phyloP scores from a whole-genome alignment of 257 asterid species.

The Fraxinus cuspidata region DNA sequence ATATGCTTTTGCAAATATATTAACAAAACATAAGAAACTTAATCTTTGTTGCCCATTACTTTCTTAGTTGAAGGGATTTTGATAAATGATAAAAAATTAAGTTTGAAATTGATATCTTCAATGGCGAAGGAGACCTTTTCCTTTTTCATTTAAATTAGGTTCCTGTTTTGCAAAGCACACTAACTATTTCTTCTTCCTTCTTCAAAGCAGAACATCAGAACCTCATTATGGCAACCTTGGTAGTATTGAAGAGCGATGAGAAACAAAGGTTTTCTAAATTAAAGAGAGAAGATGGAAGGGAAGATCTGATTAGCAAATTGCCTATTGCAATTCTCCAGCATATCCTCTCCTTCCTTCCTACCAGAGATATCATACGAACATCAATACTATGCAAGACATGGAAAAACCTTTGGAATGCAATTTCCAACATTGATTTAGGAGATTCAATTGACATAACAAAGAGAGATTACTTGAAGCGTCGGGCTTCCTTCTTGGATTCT shows the following conservation, averaged over 20 bases:
- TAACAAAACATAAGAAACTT: not conserved
- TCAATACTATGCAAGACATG: not conserved
- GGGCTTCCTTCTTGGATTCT: not conserved
- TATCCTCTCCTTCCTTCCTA: constrained; percentile 3
- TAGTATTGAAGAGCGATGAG: not conserved
- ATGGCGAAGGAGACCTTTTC: not conserved
- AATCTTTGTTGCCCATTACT: not conserved
- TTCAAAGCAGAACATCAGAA: not conserved
- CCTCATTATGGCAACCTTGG: not conserved
- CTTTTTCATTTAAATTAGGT: no score
- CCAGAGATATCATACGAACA: not conserved
- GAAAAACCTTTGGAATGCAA: not conserved
- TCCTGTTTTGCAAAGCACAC: not conserved
- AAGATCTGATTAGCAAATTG: not conserved
- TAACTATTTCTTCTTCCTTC: not conserved
- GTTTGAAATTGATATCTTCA: not conserved
- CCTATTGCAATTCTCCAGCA: not conserved
- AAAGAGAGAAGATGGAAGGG: not conserved
- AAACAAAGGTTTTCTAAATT: not conserved
- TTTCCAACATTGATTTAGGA: constrained; percentile 1
- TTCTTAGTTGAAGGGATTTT: not conserved
- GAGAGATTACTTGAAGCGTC: not conserved
- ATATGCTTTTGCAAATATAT: no score
- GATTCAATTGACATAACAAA: not conserved
- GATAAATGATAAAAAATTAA: not conserved